These are phyloP conservation scores for Fraxinus latifolia DNA, from an alignment of 305 asterid genomes.

Conservation along the genomic window DNA sequence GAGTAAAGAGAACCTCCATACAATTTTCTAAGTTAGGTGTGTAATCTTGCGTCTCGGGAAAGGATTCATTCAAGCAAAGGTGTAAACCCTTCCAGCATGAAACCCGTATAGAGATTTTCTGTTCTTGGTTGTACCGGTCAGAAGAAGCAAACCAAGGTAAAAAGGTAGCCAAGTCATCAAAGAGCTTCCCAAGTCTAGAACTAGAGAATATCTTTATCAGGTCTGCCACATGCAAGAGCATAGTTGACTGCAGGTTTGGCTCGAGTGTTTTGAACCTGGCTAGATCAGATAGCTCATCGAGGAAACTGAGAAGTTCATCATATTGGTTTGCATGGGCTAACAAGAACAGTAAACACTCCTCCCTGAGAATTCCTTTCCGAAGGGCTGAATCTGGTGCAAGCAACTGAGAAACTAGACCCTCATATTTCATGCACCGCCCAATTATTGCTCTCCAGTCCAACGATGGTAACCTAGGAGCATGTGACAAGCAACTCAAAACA, in stretches of 20 bases:
- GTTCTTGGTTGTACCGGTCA: conserved; percentile 41
- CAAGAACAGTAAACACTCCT: conserved; percentile 75
- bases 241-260: conserved; percentile 62
- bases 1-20: conserved; percentile 63
- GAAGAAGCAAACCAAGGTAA: conserved; percentile 49
- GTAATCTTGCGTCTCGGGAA: conserved; percentile 46
- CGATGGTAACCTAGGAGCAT: conserved; percentile 75
- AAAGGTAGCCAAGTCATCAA: conserved; percentile 64
- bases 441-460: conserved; percentile 76
- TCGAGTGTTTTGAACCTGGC: conserved; percentile 80
- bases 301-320: conserved; percentile 72
- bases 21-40: conserved; percentile 57
- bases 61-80: conserved; percentile 53
- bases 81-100: conserved; percentile 93
- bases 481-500: conserved; percentile 70
- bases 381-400: conserved; percentile 32
- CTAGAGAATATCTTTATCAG: conserved; percentile 65
- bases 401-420: conserved; percentile 51
- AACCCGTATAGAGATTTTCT: conserved; percentile 52
- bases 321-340: conserved; percentile 65
- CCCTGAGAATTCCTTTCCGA: conserved; percentile 62
- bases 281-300: conserved; percentile 72
- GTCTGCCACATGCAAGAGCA: conserved; percentile 67
- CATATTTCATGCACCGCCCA: conserved; percentile 81
- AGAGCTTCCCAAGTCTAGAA: conserved; percentile 68